These are phyloP conservation scores for Houttuynia cordata DNA, from an alignment of 164 flowering plant species.

Conservation along the genomic window DNA sequence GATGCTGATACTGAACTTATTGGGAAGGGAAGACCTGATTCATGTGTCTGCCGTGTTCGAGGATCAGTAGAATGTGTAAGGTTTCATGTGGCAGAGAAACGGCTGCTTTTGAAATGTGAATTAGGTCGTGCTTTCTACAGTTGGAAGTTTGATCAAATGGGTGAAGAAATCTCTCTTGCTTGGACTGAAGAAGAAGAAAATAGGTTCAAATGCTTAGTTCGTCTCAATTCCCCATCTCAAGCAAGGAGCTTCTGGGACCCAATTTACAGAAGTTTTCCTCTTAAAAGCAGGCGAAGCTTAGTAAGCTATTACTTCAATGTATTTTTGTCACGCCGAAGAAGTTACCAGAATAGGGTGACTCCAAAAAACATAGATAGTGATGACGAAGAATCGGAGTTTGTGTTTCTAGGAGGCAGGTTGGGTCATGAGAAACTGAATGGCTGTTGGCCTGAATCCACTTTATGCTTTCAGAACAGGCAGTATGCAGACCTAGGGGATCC, in stretches of 20 bases:
- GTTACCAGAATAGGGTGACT: constrained; percentile 49
- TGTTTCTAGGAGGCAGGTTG: constrained; percentile 15
- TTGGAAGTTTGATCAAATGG: constrained; percentile 66
- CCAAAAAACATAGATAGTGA: constrained; percentile 64
- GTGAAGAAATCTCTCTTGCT: constrained; percentile 45
- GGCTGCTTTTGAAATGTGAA: constrained; percentile 42
- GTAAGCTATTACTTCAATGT: constrained; percentile 88
- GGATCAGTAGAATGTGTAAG: constrained; percentile 60
- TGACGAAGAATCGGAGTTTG: constrained; percentile 54
- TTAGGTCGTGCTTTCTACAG: constrained; percentile 46
- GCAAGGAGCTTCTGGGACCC: constrained; percentile 47
- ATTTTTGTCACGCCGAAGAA: constrained; percentile 53
- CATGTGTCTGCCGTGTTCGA: constrained; percentile 45
- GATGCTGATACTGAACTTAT: constrained; percentile 34
- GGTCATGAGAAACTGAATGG: constrained; percentile 20
- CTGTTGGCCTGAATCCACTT: constrained; percentile 17
- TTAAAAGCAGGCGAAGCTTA: constrained; percentile 36
- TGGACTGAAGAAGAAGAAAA: constrained; percentile 60
- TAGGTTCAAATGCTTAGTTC: constrained; percentile 34
- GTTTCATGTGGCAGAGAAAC: constrained; percentile 55
- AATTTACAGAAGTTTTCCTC: constrained; percentile 26
- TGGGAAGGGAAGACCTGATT: constrained; percentile 67
- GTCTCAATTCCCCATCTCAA: constrained; percentile 26
- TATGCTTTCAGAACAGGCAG: constrained; percentile 33
- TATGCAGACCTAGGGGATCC: constrained; percentile 10